Conservation (phyloP, 352 stramenopile species). For the Globisporangium yorkense region DNA sequence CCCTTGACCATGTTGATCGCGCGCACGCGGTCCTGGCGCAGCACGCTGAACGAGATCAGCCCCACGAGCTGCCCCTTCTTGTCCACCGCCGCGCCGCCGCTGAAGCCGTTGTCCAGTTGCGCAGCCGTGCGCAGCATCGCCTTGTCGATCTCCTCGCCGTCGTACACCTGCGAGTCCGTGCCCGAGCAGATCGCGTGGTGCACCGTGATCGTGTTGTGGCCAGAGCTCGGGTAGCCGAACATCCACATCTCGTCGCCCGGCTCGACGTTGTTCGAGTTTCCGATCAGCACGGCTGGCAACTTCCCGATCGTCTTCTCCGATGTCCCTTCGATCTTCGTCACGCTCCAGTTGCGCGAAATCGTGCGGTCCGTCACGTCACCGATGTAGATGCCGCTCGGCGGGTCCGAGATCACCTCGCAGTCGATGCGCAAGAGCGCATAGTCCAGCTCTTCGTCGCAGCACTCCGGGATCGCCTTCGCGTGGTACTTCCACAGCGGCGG, state of each 20-base stretch:
- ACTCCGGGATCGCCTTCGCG: constrained; percentile 71
- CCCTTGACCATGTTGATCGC: constrained; percentile 89
- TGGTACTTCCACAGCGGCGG: constrained; percentile 85
- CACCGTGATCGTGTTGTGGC: constrained; percentile 87
- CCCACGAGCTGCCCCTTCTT: constrained; percentile 83
- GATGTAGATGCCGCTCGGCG: constrained; percentile 84
- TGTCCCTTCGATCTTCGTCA: constrained; percentile 74
- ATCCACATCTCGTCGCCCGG: constrained; percentile 89
- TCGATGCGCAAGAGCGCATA: constrained; percentile 80
- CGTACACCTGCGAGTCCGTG: constrained; percentile 83
- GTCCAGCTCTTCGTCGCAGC: constrained; percentile 79
- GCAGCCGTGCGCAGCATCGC: constrained; percentile 82
- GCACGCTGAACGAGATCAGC: constrained; percentile 82
- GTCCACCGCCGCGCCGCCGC: constrained; percentile 75
- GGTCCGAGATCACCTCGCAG: constrained; percentile 81
- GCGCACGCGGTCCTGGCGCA: constrained; percentile 80
- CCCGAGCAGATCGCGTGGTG: constrained; percentile 87
- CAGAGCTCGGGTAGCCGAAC: constrained; percentile 86
- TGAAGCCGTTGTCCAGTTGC: constrained; percentile 85
- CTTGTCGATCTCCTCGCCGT: constrained; percentile 81
- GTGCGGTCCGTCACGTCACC: constrained; percentile 84
- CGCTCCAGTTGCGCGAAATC: constrained; percentile 78
- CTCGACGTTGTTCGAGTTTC: constrained; percentile 87
- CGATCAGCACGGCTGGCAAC: constrained; percentile 69
- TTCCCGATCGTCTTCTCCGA: constrained; percentile 66